Conservation (phyloP, 768 basidiomycete genomes). For the Serendipita sp. region DNA sequence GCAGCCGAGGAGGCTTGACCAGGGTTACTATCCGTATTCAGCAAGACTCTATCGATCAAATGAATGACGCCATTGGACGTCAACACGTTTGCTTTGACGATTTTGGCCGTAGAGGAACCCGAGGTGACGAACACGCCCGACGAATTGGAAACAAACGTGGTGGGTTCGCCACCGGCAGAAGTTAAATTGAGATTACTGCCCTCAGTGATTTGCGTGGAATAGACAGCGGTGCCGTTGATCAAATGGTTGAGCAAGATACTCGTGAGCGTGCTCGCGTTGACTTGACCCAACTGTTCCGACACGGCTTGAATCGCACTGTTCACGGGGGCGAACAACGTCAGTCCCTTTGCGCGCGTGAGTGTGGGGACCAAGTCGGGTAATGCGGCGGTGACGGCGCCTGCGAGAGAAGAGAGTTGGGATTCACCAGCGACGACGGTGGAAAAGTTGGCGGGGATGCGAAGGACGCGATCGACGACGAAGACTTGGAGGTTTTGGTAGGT, state of each 20-base stretch:
- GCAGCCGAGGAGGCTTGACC: conserved; percentile 32
- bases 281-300: conserved; percentile 16
- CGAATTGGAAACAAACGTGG: conserved; percentile 35
- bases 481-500: conserved; percentile 12
- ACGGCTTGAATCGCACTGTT: conserved; percentile 20
- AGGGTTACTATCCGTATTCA: conserved; percentile 27
- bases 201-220: conserved; percentile 35
- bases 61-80: conserved; percentile 55
- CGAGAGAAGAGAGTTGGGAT: conserved; percentile 26
- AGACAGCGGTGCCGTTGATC: conserved; percentile 39
- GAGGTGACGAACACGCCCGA: conserved; percentile 40
- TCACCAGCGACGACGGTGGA: conserved; percentile 24
- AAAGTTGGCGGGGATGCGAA: conserved; percentile 36
- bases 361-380: conserved; percentile 16
- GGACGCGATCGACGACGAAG: conserved; percentile 29
- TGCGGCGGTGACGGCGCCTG: conserved; percentile 18
- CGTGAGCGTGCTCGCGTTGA: conserved; percentile 31
- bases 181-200: conserved; percentile 16
- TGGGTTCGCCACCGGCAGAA: conserved; percentile 40
- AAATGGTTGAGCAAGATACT: conserved; percentile 46
- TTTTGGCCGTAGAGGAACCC: conserved; percentile 31
- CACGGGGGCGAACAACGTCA: conserved; percentile 52
- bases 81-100: conserved; percentile 43
- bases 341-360: conserved; percentile 29
- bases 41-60: conserved; percentile 36